Base-by-base conservation (phyloP, 306 rosid species). In the Malus asiatica region DNA sequence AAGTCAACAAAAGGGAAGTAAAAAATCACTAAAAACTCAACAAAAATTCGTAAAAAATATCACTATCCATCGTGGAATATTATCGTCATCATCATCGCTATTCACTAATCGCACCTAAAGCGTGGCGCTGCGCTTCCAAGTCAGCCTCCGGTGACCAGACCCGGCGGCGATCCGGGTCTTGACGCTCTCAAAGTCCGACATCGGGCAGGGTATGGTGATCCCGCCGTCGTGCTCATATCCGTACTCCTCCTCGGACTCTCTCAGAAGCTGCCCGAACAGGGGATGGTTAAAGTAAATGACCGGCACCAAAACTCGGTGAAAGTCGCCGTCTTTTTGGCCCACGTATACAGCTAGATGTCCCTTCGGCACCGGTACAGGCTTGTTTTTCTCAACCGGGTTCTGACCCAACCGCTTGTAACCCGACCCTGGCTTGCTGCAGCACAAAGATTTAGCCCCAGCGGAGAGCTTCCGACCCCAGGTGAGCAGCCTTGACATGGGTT, bases 261-360 rank as follows among this genome's bases (percentile, higher is more conserved):
- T 87, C 42, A 95, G 74, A 65, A 95, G 88, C 46, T 86, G 87
- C 13, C 93, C 83, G 29, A 95, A 95, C 71, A 95, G 77, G 1
- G 97, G 99, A 63, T 95, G 99, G 82, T 92, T 95, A 45, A 88
- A 92, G 83, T 92, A 95, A 10, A 95, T 82, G 78, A 92, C 97
- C 4, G 99, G 99, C 66, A 95, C 93, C 81, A 92, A n/a, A 4
- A 90, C 97, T 0, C 99, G 84, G 57, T 72, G 90, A 67, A 83
- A 89, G 72, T 87, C 96, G 13, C 90, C 93, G 83, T 88, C 96
- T 22, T 87, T 83, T 77, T 90, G 90, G 2, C 93, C 97, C 48
- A 95, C 96, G 79, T 95, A 95, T 0, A 95, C 97, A 4, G 97
- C 99, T 83, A 89, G 72, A 70, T 92, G 88, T 2, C 99, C 99